Conservation (phyloP, 352 stramenopile genomes). For the Hyaloperonospora arabidopsidis region DNA sequence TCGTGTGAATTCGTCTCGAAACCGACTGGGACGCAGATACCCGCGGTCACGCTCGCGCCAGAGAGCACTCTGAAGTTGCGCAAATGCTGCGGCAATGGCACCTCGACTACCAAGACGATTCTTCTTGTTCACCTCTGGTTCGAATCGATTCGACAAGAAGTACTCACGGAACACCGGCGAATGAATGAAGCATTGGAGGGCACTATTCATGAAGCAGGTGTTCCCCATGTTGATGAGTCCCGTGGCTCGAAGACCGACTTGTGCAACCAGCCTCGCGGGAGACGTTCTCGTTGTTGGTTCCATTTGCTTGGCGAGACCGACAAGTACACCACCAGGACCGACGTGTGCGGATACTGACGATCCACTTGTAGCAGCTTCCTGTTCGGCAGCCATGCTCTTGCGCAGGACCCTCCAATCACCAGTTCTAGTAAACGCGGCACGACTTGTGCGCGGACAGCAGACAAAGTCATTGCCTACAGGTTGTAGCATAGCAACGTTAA, state of each 20-base stretch:
- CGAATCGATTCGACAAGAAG: conserved; percentile 88
- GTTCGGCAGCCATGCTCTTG: conserved; percentile 24
- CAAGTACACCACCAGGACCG: conserved; percentile 18
- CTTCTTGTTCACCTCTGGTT: conserved; percentile 90
- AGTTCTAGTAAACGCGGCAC: conserved; percentile 29
- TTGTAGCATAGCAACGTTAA: conserved; percentile 43
- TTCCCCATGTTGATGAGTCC: conserved; percentile 80
- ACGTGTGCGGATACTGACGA: conserved; percentile 13
- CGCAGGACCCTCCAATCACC: conserved; percentile 30
- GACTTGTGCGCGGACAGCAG: conserved; percentile 24
- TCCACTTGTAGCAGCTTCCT: conserved; percentile 14
- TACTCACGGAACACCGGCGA: conserved; percentile 92
- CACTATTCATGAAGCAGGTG: conserved; percentile 86
- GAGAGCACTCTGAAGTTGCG: conserved; percentile 54
- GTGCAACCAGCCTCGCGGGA: conserved; percentile 25
- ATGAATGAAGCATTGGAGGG: conserved; percentile 90
- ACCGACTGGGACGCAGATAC: conserved; percentile 42
- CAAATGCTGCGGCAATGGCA: conserved; percentile 86
- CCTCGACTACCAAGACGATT: conserved; percentile 90
- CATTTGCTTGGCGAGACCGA: conserved; percentile 29
- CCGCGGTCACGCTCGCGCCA: conserved; percentile 50
- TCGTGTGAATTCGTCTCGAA: conserved; percentile 64
- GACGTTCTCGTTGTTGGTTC: conserved; percentile 25
- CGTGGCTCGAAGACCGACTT: conserved; percentile 46
- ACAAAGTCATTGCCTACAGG: conserved; percentile 60